Conservation (phyloP, 1,284 basidiomycete species). For the Lignosus rhinocerotis region DNA sequence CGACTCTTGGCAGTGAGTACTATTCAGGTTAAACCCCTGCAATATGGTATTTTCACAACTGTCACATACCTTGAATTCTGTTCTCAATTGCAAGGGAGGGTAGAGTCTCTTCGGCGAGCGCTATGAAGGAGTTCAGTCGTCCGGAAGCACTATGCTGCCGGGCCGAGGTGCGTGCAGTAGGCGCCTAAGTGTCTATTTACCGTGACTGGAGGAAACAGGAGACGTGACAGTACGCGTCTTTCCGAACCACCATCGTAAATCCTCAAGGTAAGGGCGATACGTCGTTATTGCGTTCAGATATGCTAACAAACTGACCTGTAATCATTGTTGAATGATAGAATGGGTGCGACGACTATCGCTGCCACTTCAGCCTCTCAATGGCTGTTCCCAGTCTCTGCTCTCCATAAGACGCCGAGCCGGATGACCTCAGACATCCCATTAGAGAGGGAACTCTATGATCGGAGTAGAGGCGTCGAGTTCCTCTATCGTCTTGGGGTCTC, state of each 20-base stretch:
- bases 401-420: slow-evolving; percentile 56
- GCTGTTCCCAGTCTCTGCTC: slow-evolving; percentile 63
- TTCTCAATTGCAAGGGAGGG: background rate
- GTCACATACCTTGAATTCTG: background rate
- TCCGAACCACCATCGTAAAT: slow-evolving; percentile 7
- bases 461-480: slow-evolving; percentile 78
- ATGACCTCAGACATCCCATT: slow-evolving; percentile 52
- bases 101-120: background rate
- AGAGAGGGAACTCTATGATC: slow-evolving; percentile 70
- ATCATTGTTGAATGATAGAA: background rate
- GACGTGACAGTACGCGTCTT: slow-evolving; percentile 12
- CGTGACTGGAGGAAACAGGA: slow-evolving; percentile 1
- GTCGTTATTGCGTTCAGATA: no score
- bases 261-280: background rate
- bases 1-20: no score
- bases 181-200: background rate
- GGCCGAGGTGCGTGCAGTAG: no score
- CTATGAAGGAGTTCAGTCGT: no score
- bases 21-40: no score
- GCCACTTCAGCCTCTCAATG: slow-evolving; percentile 50
- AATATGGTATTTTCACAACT: no score
- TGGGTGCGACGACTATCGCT: slow-evolving; percentile 19
- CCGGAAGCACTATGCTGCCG: no score
- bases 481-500: slow-evolving; percentile 77
- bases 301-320: background rate